Percentiles rank a stretch among this genome's conserved stretches.
phyloP scores from a whole-genome alignment of 1,284 basidiomycete species.

The Ustilago lituana region DNA sequence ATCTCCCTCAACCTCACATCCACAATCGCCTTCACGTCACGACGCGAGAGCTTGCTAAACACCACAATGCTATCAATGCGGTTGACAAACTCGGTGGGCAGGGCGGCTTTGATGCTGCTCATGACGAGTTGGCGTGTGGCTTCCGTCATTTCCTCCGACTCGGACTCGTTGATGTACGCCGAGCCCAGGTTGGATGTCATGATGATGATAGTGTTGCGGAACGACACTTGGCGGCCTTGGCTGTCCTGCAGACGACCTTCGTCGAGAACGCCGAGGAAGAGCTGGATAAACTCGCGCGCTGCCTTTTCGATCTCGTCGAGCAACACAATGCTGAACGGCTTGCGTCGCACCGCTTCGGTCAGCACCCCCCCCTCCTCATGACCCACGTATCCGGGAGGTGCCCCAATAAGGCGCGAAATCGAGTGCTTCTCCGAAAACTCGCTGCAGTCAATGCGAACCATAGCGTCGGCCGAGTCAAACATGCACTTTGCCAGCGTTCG shows the following conservation, averaged over 20 bases:
- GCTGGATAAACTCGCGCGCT: slow-evolving; percentile 89
- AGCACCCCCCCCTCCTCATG: slow-evolving; percentile 83
- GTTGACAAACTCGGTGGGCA: slow-evolving; percentile 73
- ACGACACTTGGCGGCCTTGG: slow-evolving; percentile 64
- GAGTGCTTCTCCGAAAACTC: slow-evolving; percentile 71
- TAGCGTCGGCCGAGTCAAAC: slow-evolving; percentile 72
- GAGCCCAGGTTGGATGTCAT: slow-evolving; percentile 73
- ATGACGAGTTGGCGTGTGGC: slow-evolving; percentile 69
- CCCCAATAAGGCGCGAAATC: slow-evolving; percentile 71
- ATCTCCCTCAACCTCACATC: slow-evolving; percentile 72
- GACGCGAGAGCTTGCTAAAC: slow-evolving; percentile 70
- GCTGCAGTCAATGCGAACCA: slow-evolving; percentile 72
- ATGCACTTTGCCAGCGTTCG: slow-evolving; percentile 69
- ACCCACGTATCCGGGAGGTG: slow-evolving; percentile 81
- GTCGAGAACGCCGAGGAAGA: slow-evolving; percentile 88
- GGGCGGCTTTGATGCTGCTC: slow-evolving; percentile 70
- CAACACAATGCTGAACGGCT: slow-evolving; percentile 66
- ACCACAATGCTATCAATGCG: slow-evolving; percentile 71
- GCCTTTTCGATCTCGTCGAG: slow-evolving; percentile 73
- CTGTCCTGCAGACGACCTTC: slow-evolving; percentile 81
- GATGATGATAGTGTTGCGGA: slow-evolving; percentile 66
- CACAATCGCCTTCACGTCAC: slow-evolving; percentile 71
- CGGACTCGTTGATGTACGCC: slow-evolving; percentile 71
- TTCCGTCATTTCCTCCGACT: slow-evolving; percentile 69
- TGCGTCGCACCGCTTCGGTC: slow-evolving; percentile 69